Conservation (phyloP, 139 green algal genomes). For the Desmodesmus armatus region DNA sequence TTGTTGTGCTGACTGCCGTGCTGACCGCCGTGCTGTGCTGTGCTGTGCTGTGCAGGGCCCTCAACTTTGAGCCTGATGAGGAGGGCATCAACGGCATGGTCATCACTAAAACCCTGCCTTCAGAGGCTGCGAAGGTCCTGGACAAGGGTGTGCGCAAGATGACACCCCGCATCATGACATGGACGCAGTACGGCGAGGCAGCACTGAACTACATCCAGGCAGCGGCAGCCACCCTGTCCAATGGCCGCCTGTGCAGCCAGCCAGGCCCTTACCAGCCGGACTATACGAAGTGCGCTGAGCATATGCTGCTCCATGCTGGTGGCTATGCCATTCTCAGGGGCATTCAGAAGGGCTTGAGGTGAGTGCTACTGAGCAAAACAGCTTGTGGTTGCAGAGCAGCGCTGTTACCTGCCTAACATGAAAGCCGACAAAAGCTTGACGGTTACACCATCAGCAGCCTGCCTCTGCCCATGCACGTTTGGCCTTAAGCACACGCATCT, state of each 20-base stretch:
- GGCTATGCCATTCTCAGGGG: constrained; percentile 48
- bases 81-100: constrained; percentile 48
- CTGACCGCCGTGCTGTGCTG: no score
- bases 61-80: constrained; percentile 48
- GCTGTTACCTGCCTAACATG: no score
- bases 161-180: constrained; percentile 51
- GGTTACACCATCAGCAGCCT: no score
- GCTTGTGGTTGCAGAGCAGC: no score
- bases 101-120: constrained; percentile 53
- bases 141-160: constrained; percentile 48
- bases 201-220: constrained; percentile 36
- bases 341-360: constrained; percentile 46
- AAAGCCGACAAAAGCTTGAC: no score
- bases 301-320: constrained; percentile 67
- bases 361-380: no score
- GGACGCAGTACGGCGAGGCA: constrained; percentile 45
- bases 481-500: no score
- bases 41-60: constrained; percentile 24
- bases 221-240: not conserved
- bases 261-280: constrained; percentile 49
- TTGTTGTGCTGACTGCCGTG: no score
- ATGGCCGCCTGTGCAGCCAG: not conserved
- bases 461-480: no score
- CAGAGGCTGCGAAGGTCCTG: constrained; percentile 31
- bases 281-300: constrained; percentile 57